Evolutionary conservation across 1,284 basidiomycete species (phyloP).

Genomic region (Lentinus polychrous): DNA sequence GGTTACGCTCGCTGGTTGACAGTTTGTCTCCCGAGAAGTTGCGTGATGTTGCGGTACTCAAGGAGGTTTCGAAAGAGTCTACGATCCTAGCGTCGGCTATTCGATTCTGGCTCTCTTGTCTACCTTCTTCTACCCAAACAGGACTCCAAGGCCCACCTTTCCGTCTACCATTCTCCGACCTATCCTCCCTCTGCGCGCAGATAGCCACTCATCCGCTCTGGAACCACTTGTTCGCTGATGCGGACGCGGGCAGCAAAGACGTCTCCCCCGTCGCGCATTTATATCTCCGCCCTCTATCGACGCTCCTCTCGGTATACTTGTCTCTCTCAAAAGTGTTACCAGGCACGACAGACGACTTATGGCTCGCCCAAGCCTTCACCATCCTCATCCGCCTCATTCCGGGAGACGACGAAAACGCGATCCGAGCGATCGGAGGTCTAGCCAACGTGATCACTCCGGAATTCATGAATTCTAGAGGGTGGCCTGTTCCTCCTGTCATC

Average conservation of each 20-base stretch:
- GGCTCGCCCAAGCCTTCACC: slow-evolving; percentile 58
- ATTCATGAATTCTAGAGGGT: slow-evolving; percentile 32
- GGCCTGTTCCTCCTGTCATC: slow-evolving; percentile 32
- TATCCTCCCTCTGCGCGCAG: slow-evolving; percentile 46
- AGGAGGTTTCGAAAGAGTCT: slow-evolving; percentile 27
- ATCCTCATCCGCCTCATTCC: slow-evolving; percentile 50
- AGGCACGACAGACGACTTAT: slow-evolving; percentile 44
- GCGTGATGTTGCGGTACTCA: slow-evolving; percentile 12
- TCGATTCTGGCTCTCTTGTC: slow-evolving; percentile 58
- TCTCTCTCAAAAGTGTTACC: slow-evolving; percentile 49
- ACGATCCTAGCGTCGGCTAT: slow-evolving; percentile 39
- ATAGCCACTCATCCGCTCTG: slow-evolving; percentile 46
- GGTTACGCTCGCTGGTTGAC: slow-evolving; percentile 24
- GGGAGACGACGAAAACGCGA: slow-evolving; percentile 56
- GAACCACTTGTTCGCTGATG: slow-evolving; percentile 26
- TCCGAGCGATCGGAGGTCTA: slow-evolving; percentile 33
- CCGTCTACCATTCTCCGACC: slow-evolving; percentile 43
- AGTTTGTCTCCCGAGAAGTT: slow-evolving; percentile 11
- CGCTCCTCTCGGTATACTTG: slow-evolving; percentile 47
- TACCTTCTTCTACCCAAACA: slow-evolving; percentile 33
- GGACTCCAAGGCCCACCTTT: slow-evolving; percentile 42
- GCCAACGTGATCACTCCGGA: slow-evolving; percentile 30
- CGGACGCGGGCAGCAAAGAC: slow-evolving; percentile 1
- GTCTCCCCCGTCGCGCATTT: slow-evolving; percentile 27
- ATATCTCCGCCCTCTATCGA: slow-evolving; percentile 44